Evolutionary conservation across 257 asterid species (phyloP), one percentile per base, ranked within the genome.

Genomic region (Haberlea rhodopensis): DNA sequence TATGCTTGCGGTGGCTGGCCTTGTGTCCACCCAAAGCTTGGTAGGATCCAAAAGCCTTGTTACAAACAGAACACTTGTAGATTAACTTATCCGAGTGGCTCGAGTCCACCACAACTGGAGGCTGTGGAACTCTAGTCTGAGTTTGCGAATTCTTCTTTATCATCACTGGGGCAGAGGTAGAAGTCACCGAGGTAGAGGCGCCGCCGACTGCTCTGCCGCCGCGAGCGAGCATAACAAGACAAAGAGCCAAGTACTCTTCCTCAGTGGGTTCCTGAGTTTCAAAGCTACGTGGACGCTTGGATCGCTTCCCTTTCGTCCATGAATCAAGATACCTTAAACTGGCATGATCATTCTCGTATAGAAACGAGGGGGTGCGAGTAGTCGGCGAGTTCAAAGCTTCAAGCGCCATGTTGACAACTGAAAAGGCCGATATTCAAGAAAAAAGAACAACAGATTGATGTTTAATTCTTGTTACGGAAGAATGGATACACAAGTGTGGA

Each of bases 11-110:
- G 84, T 84, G 91, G 76, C 88, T 76, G 56, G 91, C 86, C 75
- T 80, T 85, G 79, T 84, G 91, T 21, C 91, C 91, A 5, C 91
- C 91, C n/a, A 84, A 51, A 0, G 91, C 91, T 29, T 84, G 91
- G 83, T 80, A 82, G 32, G 91, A 85, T 0, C 64, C 61, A 22
- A 82, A 85, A 2, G 78, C 73, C 67, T 72, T 78, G 60, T 69
- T 22, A 10, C 91, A 85, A 4, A 82, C 85, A 15, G 84, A 70
- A 23, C 91, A 84, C 81, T 68, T 78, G 76, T 84, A 75, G 5
- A 74, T 18, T 58, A 74, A 29, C 27, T 62, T 71, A 3, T 77
- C 0, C 7, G 55, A n/a, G n/a, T n/a, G n/a, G n/a, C n/a, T n/a
- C n/a, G n/a, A 53, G 48, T 9, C 63, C 52, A 48, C 5, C 49